A percentile compares a stretch with the other conserved stretches of the same genome.
These are phyloP conservation scores for Mycena citricolor DNA, from an alignment of 1,284 basidiomycete species.

Conservation along the genomic window DNA sequence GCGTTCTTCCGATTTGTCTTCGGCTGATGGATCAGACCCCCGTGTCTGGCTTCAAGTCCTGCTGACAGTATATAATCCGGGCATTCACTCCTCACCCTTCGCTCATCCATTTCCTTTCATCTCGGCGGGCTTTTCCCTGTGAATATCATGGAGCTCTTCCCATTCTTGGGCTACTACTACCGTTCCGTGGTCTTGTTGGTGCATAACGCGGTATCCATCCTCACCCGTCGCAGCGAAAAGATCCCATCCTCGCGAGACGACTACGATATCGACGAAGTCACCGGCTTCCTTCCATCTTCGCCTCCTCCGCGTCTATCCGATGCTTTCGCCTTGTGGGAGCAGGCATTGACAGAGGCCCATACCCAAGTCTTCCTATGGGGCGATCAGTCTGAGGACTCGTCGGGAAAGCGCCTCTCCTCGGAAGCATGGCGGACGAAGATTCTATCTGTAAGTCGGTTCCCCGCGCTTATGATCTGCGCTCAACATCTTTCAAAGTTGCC, in stretches of 20 bases:
- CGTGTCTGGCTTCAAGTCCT: too few relatives aligned
- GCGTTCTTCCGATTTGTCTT: too few relatives aligned
- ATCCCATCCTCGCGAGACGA: slow-evolving; percentile 40
- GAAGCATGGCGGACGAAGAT: slow-evolving; percentile 68
- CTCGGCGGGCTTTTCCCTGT: too few relatives aligned
- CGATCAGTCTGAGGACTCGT: slow-evolving; percentile 48
- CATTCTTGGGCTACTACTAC: slow-evolving; percentile 43
- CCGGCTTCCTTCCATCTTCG: slow-evolving; percentile 85
- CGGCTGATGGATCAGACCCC: too few relatives aligned
- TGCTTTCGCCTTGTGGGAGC: slow-evolving; percentile 75
- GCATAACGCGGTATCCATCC: slow-evolving; percentile 35
- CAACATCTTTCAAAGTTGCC: slow-evolving; percentile 60
- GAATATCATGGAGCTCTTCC: slow-evolving; percentile 39
- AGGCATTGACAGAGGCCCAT: slow-evolving; percentile 55
- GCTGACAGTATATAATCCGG: too few relatives aligned
- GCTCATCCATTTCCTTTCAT: too few relatives aligned
- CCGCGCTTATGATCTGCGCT: too few relatives aligned
- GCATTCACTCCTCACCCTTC: too few relatives aligned
- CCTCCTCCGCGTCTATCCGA: slow-evolving; percentile 60
- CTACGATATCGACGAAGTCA: slow-evolving; percentile 76
- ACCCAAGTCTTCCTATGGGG: slow-evolving; percentile 63
- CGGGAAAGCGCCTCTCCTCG: slow-evolving; percentile 50
- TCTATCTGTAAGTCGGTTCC: slow-evolving; percentile 57
- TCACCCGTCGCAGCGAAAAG: slow-evolving; percentile 29
- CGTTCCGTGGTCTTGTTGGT: slow-evolving; percentile 40